A percentile compares a stretch with the other conserved stretches of the same genome.
Conservation (phyloP, 2,329 filamentous ascomycete species). For the Monosporascus cannonballus region DNA sequence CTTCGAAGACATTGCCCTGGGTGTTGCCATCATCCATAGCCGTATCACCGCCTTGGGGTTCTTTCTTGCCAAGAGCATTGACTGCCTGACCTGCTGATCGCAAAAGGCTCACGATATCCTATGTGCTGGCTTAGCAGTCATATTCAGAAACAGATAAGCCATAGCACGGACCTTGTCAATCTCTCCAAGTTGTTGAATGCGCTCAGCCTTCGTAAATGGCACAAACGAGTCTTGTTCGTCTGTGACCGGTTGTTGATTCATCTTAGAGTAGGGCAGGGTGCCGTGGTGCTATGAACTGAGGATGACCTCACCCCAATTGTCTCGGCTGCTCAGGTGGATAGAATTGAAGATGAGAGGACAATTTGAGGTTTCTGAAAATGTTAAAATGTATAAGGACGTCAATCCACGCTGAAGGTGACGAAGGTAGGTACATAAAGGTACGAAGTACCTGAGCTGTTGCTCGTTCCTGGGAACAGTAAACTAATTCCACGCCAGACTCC, state of each 20-base stretch:
- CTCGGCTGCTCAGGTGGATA: too few relatives aligned
- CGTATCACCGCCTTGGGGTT: constrained; percentile 19
- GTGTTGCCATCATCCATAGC: constrained; percentile 29
- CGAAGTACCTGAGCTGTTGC: too few relatives aligned
- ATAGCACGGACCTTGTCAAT: constrained; percentile 58
- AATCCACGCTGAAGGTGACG: not conserved
- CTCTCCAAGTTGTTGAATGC: constrained; percentile 72
- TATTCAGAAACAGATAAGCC: not conserved
- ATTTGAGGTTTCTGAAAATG: too few relatives aligned
- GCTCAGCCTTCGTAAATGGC: constrained; percentile 68
- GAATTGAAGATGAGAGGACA: too few relatives aligned
- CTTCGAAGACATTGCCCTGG: constrained; percentile 51
- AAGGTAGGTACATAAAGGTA: too few relatives aligned
- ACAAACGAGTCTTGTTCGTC: constrained; percentile 27
- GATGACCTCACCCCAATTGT: too few relatives aligned
- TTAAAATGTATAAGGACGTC: too few relatives aligned
- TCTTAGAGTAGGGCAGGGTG: not conserved
- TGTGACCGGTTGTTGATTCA: constrained; percentile 6
- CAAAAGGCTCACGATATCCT: constrained; percentile 41
- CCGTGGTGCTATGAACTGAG: too few relatives aligned
- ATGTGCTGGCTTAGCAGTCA: constrained; percentile 19
- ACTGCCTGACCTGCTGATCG: constrained; percentile 56
- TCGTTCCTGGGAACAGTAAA: too few relatives aligned
- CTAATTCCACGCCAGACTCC: too few relatives aligned
- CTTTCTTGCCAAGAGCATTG: constrained; percentile 52